Evolutionary conservation across 1,284 basidiomycete species (phyloP), one percentile per base, ranked within the genome.

Genomic region (Gastroboletus turbinatus): DNA sequence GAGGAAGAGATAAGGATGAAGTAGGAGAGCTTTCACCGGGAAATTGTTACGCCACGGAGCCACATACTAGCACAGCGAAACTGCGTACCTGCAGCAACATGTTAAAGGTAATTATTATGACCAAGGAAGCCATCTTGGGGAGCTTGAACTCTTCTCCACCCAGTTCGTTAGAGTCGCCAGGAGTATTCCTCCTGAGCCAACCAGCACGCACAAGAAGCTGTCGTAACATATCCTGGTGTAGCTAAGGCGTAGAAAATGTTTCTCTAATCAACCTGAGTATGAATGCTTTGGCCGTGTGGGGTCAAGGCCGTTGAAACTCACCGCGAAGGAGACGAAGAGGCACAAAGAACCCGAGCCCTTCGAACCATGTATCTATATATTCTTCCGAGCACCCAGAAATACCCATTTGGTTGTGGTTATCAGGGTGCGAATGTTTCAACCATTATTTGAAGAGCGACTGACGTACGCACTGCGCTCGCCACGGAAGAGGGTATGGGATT

Each of bases 1-100:
- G 85, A 82, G 0, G 87, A 85, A 1, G 87, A 83, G 3, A 89
- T 82, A 38, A 87, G 75, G 57, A 87, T 80, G 68, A 85, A 89
- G 73, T 87, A 88, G 0, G 83, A 82, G 6, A 85, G 68, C 86
- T 88, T 53, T 33, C 3, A 13, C 3, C 13, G 8, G 32, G 13
- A 32, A 48, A 57, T 2, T 27, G 25, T 46, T 36, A 36, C 21
- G 6, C 13, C 11, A 32, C 14, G 3, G 16, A 23, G 16, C 17
- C n/a, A 29, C n/a, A 14, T 6, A 32, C 4, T 7, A 25, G 30
- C 2, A 21, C 4, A 6, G 36, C 1, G 10, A 30, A 21, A 32
- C 13, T 21, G 53, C 60, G 29, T 48, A 82, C 81, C 73, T 82
- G 82, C 25, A 81, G 62, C 39, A 82, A 59, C 0, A 73, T 68